phyloP scores from a whole-genome alignment of 345 rosid genomes.

The Erodium maritimum region DNA sequence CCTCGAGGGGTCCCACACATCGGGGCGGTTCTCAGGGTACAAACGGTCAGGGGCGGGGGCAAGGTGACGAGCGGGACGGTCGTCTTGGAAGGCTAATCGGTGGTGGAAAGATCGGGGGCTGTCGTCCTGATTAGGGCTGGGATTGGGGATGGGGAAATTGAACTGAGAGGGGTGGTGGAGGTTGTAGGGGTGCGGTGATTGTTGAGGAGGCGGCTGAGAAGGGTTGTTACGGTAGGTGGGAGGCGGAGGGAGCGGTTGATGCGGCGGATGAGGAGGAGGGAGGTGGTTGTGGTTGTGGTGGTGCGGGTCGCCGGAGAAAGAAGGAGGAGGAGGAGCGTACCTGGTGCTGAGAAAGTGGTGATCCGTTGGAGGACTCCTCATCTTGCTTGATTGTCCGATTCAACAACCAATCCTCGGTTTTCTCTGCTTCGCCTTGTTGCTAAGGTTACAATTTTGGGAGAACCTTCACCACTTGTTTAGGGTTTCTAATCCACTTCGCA shows the following conservation, averaged over 20 bases:
- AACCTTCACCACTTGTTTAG: too few species aligned
- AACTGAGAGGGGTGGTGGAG: slow-evolving; percentile 19
- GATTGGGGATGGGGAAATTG: slow-evolving; percentile 16
- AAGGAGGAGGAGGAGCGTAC: slow-evolving; percentile 29
- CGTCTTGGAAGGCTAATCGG: neutral
- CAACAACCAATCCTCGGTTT: too few species aligned
- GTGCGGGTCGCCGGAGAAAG: slow-evolving; percentile 15
- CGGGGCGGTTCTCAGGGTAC: slow-evolving; percentile 8
- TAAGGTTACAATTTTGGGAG: too few species aligned
- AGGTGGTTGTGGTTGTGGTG: slow-evolving; percentile 13
- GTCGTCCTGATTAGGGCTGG: slow-evolving; percentile 5
- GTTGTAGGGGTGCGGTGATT: slow-evolving; percentile 8
- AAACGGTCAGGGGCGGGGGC: slow-evolving; percentile 10
- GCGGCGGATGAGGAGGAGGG: slow-evolving; percentile 4
- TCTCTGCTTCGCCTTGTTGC: too few species aligned
- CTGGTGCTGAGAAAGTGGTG: slow-evolving; percentile 19
- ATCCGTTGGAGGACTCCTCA: neutral
- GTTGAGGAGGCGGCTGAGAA: too few species aligned
- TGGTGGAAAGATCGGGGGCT: slow-evolving; percentile 4
- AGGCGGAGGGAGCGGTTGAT: slow-evolving; percentile 4
- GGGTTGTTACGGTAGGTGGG: slow-evolving; percentile 18
- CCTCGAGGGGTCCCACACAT: slow-evolving; percentile 17
- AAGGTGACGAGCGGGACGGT: slow-evolving; percentile 8
- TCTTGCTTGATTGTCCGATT: too few species aligned
- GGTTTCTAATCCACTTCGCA: too few species aligned